These are phyloP conservation scores for Pestalotiopsis sp. DNA, from an alignment of 2,329 filamentous ascomycete species.

Conservation along the genomic window DNA sequence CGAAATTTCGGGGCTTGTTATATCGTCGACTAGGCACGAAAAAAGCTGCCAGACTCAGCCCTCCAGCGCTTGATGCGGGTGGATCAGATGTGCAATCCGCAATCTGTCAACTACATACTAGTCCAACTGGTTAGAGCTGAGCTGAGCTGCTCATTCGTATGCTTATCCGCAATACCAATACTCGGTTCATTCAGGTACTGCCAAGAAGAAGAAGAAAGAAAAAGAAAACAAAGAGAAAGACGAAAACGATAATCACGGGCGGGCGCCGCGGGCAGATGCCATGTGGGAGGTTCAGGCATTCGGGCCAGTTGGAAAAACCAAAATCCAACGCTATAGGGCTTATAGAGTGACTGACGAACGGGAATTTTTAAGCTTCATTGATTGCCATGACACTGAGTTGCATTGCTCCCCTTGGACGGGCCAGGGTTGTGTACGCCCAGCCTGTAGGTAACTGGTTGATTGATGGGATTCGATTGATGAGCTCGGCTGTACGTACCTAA, in stretches of 20 bases:
- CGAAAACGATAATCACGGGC: too few relatives aligned
- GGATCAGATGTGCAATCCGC: constrained; percentile 3
- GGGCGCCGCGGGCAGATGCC: too few relatives aligned
- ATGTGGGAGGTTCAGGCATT: too few relatives aligned
- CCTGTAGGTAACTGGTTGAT: neutral
- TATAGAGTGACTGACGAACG: neutral
- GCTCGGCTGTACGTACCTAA: constrained; percentile 1
- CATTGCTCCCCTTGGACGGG: neutral
- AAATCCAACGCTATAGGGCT: neutral
- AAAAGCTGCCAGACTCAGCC: neutral
- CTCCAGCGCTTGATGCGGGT: constrained; percentile 2
- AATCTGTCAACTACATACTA: neutral
- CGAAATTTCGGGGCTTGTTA: neutral
- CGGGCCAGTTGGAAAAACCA: neutral
- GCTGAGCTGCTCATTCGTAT: too few relatives aligned
- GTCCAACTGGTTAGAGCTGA: too few relatives aligned
- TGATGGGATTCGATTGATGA: neutral
- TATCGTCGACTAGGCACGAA: neutral
- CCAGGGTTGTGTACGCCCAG: neutral
- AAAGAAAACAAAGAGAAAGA: neutral
- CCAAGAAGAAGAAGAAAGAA: neutral
- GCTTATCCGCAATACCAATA: too few relatives aligned
- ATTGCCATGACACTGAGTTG: neutral
- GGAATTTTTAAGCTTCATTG: neutral
- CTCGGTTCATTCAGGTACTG: neutral